Conservation (phyloP, 2,329 filamentous ascomycete species). For the Cercospora zeae-maydis region DNA sequence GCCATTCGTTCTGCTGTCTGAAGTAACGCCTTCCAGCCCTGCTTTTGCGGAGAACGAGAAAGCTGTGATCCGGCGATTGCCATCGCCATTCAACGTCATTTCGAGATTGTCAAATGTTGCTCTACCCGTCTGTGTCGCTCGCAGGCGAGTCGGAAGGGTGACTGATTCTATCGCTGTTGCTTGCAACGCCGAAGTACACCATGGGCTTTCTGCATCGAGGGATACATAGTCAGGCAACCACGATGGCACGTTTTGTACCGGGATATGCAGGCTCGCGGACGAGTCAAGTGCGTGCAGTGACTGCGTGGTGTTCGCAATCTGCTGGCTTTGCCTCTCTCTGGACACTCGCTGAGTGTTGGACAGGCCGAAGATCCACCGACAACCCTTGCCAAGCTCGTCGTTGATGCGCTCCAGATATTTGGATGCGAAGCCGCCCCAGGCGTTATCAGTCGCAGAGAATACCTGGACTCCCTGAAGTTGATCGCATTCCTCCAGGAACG, state of each 20-base stretch:
- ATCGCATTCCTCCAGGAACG: slow-evolving; percentile 90
- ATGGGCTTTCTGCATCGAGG: slow-evolving; percentile 63
- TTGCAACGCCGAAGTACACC: slow-evolving; percentile 77
- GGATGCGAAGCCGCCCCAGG: slow-evolving; percentile 49
- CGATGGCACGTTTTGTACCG: slow-evolving; percentile 62
- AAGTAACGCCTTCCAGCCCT: slow-evolving; percentile 33
- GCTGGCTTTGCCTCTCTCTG: slow-evolving; percentile 60
- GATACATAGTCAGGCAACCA: slow-evolving; percentile 55
- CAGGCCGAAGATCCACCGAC: slow-evolving; percentile 82
- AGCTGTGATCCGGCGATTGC: slow-evolving; percentile 74
- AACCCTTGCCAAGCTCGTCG: slow-evolving; percentile 87
- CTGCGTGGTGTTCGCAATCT: slow-evolving; percentile 69
- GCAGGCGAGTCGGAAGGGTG: slow-evolving; percentile 70
- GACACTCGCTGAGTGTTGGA: slow-evolving; percentile 53
- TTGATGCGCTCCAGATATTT: slow-evolving; percentile 61
- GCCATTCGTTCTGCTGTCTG: slow-evolving; percentile 30
- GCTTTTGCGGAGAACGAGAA: slow-evolving; percentile 63
- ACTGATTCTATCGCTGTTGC: slow-evolving; percentile 73
- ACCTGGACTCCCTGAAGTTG: slow-evolving; percentile 81
- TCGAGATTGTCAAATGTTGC: slow-evolving; percentile 61
- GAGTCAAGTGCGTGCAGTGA: slow-evolving; percentile 65
- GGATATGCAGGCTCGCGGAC: slow-evolving; percentile 73
- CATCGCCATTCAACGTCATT: slow-evolving; percentile 66
- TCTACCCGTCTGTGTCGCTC: slow-evolving; percentile 43
- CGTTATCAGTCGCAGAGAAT: slow-evolving; percentile 52